These are phyloP conservation scores for Fraxinus nigra DNA, from an alignment of 305 asterid genomes.

Conservation along the genomic window DNA sequence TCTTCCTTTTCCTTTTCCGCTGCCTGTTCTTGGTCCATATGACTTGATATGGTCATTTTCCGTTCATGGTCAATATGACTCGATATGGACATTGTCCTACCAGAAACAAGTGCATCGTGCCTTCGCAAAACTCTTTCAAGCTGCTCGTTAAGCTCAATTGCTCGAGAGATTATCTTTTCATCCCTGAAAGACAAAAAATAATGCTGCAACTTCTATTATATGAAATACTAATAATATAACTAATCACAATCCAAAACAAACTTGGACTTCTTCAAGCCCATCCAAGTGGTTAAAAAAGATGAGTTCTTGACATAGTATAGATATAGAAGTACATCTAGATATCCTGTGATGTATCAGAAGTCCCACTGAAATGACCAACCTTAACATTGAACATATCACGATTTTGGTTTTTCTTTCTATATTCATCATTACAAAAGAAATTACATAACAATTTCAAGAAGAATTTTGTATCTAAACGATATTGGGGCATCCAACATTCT, in stretches of 20 bases:
- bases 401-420: not conserved
- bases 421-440: not conserved
- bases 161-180: slow-evolving; percentile 64
- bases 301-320: not conserved
- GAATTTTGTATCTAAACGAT: not conserved
- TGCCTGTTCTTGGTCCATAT: slow-evolving; percentile 36
- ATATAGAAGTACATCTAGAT: not conserved
- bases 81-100: slow-evolving; percentile 54
- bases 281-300: not conserved
- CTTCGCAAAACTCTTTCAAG: slow-evolving; percentile 73
- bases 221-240: not conserved
- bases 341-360: not conserved
- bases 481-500: not conserved
- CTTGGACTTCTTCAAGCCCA: not conserved
- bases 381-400: no score
- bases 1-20: slow-evolving; percentile 36
- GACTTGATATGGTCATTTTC: slow-evolving; percentile 56
- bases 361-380: not conserved
- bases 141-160: slow-evolving; percentile 84
- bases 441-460: not conserved
- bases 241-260: not conserved
- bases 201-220: not conserved
- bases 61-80: slow-evolving; percentile 33
- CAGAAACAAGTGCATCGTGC: slow-evolving; percentile 71
- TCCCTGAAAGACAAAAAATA: slow-evolving; percentile 46